phyloP scores from a whole-genome alignment of 2,329 filamentous ascomycete species.

The Pseudovirgaria hyperparasitica region DNA sequence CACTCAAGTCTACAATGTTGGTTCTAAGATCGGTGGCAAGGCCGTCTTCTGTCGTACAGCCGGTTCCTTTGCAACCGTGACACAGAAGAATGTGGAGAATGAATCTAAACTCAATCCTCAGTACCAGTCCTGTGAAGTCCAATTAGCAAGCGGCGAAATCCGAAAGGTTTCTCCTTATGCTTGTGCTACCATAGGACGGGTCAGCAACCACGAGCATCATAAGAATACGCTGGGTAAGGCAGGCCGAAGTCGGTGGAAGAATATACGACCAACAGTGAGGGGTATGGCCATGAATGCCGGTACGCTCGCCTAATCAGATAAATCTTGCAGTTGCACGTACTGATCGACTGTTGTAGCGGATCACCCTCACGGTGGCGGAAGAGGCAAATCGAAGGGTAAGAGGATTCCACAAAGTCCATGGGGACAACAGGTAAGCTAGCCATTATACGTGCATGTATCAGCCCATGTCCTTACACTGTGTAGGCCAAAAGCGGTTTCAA shows the following conservation, averaged over 20 bases:
- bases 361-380: conserved; percentile 96
- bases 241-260: conserved; percentile 83
- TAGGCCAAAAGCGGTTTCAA: conserved; percentile 77
- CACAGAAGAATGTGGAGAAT: conserved; percentile 73
- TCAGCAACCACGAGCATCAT: conserved; percentile 86
- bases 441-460: no score
- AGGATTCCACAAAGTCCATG: conserved; percentile 89
- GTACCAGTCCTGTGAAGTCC: conserved; percentile 68
- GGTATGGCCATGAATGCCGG: conserved; percentile 98
- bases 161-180: conserved; percentile 82
- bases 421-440: conserved; percentile 72
- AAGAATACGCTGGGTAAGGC: conserved; percentile 90
- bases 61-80: conserved; percentile 78
- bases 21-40: conserved; percentile 55
- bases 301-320: conserved; percentile 28
- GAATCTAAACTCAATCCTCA: conserved; percentile 47
- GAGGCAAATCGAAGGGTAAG: conserved; percentile 99
- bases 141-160: conserved; percentile 85
- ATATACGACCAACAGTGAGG: conserved; percentile 87
- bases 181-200: conserved; percentile 85
- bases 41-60: conserved; percentile 92
- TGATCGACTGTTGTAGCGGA: conserved; percentile 47
- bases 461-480: conserved; percentile 8
- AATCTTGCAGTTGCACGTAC: conserved; percentile 2
- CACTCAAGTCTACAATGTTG: conserved; percentile 85